Evolutionary conservation across 805 yeast genomes (phyloP).

Genomic region (Starmerella etchellsii): DNA sequence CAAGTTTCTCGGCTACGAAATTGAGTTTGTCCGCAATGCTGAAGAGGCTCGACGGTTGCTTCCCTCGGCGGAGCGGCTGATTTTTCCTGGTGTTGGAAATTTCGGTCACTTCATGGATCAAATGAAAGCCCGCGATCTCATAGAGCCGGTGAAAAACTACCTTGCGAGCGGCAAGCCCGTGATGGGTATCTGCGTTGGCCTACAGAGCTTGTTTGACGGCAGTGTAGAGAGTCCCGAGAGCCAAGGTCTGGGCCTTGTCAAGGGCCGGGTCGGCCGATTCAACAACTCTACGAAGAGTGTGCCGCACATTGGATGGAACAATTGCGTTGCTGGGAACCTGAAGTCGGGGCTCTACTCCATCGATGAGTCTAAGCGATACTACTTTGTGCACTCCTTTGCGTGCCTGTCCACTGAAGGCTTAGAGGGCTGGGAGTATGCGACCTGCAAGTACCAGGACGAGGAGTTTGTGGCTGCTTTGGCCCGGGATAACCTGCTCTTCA

Average conservation of each 20-base stretch:
- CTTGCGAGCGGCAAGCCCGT: conserved; percentile 68
- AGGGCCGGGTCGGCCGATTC: conserved; percentile 46
- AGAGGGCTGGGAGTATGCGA: conserved; percentile 56
- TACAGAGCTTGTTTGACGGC: conserved; percentile 67
- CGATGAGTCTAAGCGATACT: conserved; percentile 57
- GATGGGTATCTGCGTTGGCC: conserved; percentile 97
- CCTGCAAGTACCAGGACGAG: conserved; percentile 64
- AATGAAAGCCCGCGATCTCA: conserved; percentile 47
- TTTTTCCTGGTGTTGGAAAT: conserved; percentile 96
- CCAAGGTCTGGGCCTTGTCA: conserved; percentile 48
- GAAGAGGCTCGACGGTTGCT: conserved; percentile 31
- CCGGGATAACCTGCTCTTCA: conserved; percentile 73
- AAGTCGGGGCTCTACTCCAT: conserved; percentile 42
- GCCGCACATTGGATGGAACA: conserved; percentile 96
- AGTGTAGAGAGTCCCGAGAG: conserved; percentile 62
- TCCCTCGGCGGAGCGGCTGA: conserved; percentile 34
- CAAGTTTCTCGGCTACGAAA: conserved; percentile 58
- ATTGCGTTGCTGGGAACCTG: conserved; percentile 21
- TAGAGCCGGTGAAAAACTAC: conserved; percentile 51
- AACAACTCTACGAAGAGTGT: conserved; percentile 58
- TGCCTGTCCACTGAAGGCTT: conserved; percentile 14
- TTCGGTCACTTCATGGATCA: conserved; percentile 85
- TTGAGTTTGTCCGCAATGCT: conserved; percentile 16
- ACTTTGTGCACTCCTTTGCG: conserved; percentile 81
- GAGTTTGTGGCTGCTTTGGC: conserved; percentile 70